These are phyloP conservation scores for Calocybe cyanea DNA, from an alignment of 768 basidiomycete species.

Conservation along the genomic window DNA sequence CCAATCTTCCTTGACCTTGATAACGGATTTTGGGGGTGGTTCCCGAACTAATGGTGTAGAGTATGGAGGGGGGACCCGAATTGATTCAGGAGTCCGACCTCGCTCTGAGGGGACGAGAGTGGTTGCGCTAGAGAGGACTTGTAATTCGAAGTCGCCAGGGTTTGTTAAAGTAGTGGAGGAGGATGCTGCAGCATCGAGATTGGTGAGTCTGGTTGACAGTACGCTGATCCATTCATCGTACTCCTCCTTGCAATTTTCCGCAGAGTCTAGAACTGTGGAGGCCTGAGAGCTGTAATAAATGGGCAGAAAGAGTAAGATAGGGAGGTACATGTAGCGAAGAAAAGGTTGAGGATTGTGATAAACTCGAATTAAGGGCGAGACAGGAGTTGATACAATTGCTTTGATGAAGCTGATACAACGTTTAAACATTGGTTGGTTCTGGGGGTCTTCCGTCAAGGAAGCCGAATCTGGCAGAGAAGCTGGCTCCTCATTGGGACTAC, in stretches of 20 bases:
- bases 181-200: constrained; percentile 5
- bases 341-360: constrained; percentile 3
- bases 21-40: constrained; percentile 1
- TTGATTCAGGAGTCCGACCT: constrained; percentile 1
- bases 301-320: constrained; percentile 9
- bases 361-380: not conserved
- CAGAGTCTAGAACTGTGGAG: constrained; percentile 2
- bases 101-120: not conserved
- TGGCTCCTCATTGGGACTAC: not conserved
- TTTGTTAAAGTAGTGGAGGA: not conserved
- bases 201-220: constrained; percentile 1
- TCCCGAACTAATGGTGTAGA: constrained; percentile 5
- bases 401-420: constrained; percentile 8
- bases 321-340: constrained; percentile 5
- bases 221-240: constrained; percentile 13
- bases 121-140: not conserved
- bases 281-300: constrained; percentile 13
- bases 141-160: not conserved
- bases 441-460: constrained; percentile 6
- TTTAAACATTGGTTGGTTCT: not conserved
- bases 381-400: not conserved
- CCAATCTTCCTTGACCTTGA: constrained; percentile 11
- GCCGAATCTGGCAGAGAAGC: not conserved
- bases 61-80: constrained; percentile 4
- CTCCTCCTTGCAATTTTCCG: constrained; percentile 9